A percentile compares a stretch with the other conserved stretches of the same genome.
These are phyloP conservation scores for Fusarium mangiferae DNA, from an alignment of 2,329 filamentous ascomycete genomes.

Conservation along the genomic window DNA sequence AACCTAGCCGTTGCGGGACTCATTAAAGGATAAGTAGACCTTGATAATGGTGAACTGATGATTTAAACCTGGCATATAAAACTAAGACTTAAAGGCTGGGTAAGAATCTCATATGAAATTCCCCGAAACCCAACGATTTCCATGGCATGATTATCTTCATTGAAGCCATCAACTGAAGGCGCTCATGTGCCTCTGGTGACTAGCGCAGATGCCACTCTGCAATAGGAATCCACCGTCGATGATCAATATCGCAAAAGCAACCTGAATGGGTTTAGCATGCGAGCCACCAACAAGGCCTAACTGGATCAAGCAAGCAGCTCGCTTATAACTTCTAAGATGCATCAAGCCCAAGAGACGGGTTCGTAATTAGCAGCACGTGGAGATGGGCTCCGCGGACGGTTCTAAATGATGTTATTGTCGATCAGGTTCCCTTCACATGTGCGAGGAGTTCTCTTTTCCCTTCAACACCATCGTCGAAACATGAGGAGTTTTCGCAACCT, in stretches of 20 bases:
- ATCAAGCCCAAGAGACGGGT: not conserved
- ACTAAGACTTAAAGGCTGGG: not conserved
- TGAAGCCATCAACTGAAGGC: not conserved
- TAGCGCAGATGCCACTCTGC: not conserved
- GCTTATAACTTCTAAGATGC: not conserved
- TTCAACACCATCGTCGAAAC: not conserved
- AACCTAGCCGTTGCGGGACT: not conserved
- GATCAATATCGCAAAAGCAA: slow-evolving; percentile 29
- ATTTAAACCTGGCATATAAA: not conserved
- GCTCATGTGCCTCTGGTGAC: not conserved
- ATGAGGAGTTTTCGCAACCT: slow-evolving; percentile 31
- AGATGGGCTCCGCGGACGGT: not conserved
- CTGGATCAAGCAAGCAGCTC: not conserved
- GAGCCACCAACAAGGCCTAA: slow-evolving; percentile 1
- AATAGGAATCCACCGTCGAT: slow-evolving; percentile 2
- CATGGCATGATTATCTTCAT: not conserved
- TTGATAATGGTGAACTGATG: not conserved
- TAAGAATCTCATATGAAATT: not conserved
- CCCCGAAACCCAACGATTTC: not conserved
- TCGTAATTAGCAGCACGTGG: not conserved
- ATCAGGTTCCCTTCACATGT: slow-evolving; percentile 7
- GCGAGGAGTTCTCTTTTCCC: not conserved
- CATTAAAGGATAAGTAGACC: not conserved
- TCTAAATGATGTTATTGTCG: not conserved
- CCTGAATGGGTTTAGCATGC: slow-evolving; percentile 41